Evolutionary conservation across 768 basidiomycete genomes (phyloP), one percentile per base, ranked within the genome.

Genomic region (Coprinellus micaceus): DNA sequence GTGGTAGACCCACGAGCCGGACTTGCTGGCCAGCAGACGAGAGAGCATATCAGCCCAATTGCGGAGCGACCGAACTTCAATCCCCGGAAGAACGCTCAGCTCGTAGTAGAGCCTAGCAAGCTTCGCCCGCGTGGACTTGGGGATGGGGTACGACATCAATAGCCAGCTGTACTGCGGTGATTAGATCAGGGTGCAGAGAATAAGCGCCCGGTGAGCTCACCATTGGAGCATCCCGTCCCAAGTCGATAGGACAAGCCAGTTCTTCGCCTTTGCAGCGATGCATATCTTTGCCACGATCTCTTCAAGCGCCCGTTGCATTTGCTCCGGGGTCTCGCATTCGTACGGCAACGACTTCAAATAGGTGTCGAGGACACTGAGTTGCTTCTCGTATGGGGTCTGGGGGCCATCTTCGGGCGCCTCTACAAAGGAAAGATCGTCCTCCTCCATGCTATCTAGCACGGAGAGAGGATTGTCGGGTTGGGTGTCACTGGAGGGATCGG

Each of bases 171-270:
- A 41, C 33, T 33, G 37, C 45, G 21, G 30, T 10, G 43, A 30
- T 48, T 26, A 46, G 45, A 28, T 43, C 13, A 41, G 33, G 33
- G n/a, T 48, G n/a, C 15, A 10, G 30, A 51, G 21, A 9, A 19
- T 17, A 51, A 29, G 29, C 30, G 33, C 19, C 47, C 11, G 28
- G 22, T 37, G 15, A n/a, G 64, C 77, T 59, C 65, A 85, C 90
- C 88, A 90, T 73, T 91, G 88, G 29, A 93, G 73, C 71, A 85
- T 77, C 17, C 84, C 85, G 69, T 91, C 89, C 89, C 90, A 93
- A 6, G 83, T 84, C 25, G 84, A 82, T 41, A 91, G 75, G 19
- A 82, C 74, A 30, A 81, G 72, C 90, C 90, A 93, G 61, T 88
- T 86, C 74, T 83, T 84, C 48, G 85, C 75, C 66, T 84, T 82